Evolutionary conservation across 306 rosid species (phyloP), one percentile per base, ranked within the genome.

Genomic region (Ceratonia siliqua): DNA sequence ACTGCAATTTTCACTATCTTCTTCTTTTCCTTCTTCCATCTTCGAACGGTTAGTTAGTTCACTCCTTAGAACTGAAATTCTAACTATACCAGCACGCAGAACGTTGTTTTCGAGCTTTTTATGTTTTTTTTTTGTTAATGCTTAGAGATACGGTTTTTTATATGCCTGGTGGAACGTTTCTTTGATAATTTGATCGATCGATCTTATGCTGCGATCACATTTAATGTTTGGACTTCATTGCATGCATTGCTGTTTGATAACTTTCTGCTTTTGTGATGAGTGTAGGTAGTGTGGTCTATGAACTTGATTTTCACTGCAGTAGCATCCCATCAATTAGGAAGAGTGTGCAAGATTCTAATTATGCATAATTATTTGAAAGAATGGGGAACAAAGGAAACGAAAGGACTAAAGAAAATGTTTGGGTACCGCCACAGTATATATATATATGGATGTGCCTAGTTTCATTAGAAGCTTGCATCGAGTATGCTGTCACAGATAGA

Each of bases 21-120:
- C 57, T 28, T 27, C 43, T 57, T 21, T 11, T 5, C 17, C 64
- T 78, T 55, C 57, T 28, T 27, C 43, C 62, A 62, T 32, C 25
- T n/a, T 58, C 50, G 38, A 73, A 74, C 70, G 78, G 89, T 82
- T 48, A 58, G 38, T 56, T 82, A 39, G 36, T 25, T 15, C 22
- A 20, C 65, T 24, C 32, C 54, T 6, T 25, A 24, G 59, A 39
- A 56, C 38, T 57, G 46, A 22, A 20, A n/a, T 65, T 58, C n/a
- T 62, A 15, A 33, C 8, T 62, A 4, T 25, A 13, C 53, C 3
- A 22, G 20, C 8, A 10, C 17, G 67, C 32, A 7, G 2, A 22
- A 1, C 32, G 45, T 48, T 48, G 18, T 43, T 62, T 4, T 17
- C n/a, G 28, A 9, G 52, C 20, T 57, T 77, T 25, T 73, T 46